Percentiles rank a stretch among this genome's conserved stretches.
Evolutionary conservation across 1,139 yeast species (phyloP).

Genomic region (Pichia cactophila): DNA sequence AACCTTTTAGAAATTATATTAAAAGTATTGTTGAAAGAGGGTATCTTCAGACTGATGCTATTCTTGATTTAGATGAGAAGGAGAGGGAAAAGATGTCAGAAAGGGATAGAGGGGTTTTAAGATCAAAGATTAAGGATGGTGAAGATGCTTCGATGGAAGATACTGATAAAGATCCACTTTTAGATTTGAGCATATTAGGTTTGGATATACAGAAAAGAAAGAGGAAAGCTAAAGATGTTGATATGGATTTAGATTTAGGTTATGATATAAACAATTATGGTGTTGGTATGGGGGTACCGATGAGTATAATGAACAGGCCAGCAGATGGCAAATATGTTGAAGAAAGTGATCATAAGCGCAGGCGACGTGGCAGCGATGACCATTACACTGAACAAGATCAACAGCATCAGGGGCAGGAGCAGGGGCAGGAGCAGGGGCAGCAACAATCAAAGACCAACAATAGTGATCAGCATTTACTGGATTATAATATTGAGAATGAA

Average conservation of each 20-base stretch:
- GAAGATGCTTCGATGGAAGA: neutral
- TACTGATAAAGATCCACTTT: neutral
- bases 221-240: neutral
- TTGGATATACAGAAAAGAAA: neutral
- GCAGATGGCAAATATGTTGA: neutral
- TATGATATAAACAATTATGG: neutral
- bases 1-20: slow-evolving; percentile 15
- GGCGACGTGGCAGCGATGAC: neutral
- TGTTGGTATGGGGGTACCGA: neutral
- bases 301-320: neutral
- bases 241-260: neutral
- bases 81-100: neutral
- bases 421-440: neutral
- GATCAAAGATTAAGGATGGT: neutral
- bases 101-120: neutral
- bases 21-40: slow-evolving; percentile 15
- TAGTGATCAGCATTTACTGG: neutral
- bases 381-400: neutral
- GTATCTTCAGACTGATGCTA: neutral
- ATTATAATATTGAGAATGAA: neutral
- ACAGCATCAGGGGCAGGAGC: neutral
- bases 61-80: neutral
- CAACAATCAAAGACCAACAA: neutral
- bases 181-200: neutral
- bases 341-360: neutral